Base-by-base conservation (phyloP, 2,329 filamentous ascomycete species). In the Penicillium aurantiogriseum region DNA sequence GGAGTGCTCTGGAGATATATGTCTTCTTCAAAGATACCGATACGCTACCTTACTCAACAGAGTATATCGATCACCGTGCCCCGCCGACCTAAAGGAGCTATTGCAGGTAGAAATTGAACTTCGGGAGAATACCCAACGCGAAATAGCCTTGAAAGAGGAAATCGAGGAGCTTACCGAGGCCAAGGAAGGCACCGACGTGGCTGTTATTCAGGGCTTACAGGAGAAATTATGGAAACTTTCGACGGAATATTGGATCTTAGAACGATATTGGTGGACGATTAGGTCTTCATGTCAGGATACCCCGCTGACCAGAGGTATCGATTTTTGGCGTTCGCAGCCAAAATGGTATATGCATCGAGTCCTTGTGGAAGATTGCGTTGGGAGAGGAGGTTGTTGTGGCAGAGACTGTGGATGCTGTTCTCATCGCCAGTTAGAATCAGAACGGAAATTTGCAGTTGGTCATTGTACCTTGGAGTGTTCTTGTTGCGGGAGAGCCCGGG, bases 331-430 rank as follows among this genome's bases (percentile, higher is more conserved):
- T 7, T 50, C 51, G 46, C 39, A 54, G 42, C 51, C 51, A 33
- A 48, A 38, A 46, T 58, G 45, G 55, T 57, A 57, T 3, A 53
- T 57, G 23, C 51, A 58, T 42, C 23, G 11, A 29, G 36, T 43
- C 5, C 44, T 58, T 54, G 8, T 17, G 4, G 29, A 54, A 29
- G 51, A 58, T 53, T 58, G 51, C 10, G 13, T 23, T 2, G 31
- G 38, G 15, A 49, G 51, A 21, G 35, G 31, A 23, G 56, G 51
- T 9, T 58, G 51, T 35, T 54, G 51, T 47, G 38, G 17, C 5
- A 44, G 50, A 39, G 29, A 39, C 49, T 57, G 43, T 42, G 36
- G 48, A 40, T 51, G 36, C 36, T 51, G 36, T 40, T 51, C 47
- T 39, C 6, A 51, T 51, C 36, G 48, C 17, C 25, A 31, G 36